A percentile compares a stretch with the other conserved stretches of the same genome.
Conservation (phyloP, 345 rosid species). For the Salix dunnii region DNA sequence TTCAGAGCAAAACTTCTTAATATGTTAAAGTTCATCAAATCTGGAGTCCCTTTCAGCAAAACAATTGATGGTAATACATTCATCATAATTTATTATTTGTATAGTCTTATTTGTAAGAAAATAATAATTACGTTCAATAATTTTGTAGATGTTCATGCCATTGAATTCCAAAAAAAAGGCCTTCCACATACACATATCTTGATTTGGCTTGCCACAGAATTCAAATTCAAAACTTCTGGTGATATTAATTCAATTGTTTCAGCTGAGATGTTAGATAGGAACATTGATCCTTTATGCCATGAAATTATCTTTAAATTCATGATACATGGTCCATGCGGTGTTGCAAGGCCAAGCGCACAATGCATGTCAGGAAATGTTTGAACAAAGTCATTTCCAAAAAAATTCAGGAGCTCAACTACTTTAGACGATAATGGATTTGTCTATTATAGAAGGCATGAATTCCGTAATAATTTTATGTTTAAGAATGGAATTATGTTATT, state of each 20-base stretch:
- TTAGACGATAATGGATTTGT: background rate
- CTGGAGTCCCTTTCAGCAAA: too few species aligned
- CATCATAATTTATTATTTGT: too few species aligned
- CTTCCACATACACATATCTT: background rate
- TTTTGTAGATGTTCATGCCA: background rate
- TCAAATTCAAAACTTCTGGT: rapidly evolving
- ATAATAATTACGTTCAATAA: background rate
- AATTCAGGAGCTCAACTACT: background rate
- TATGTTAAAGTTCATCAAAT: too few species aligned
- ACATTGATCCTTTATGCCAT: background rate
- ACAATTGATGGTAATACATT: background rate
- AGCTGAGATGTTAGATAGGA: background rate
- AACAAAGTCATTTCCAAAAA: background rate
- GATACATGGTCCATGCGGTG: background rate
- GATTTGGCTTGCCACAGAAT: background rate
- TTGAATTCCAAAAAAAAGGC: slow-evolving; percentile 1
- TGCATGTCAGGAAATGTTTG: background rate
- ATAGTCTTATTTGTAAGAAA: too few species aligned
- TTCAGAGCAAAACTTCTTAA: too few species aligned
- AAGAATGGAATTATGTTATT: background rate
- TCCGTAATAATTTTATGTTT: background rate
- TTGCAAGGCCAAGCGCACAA: rapidly evolving
- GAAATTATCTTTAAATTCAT: background rate
- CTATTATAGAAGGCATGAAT: background rate
- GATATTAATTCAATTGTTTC: background rate